These are phyloP conservation scores for Macadamia integrifolia DNA, from an alignment of 164 flowering plant species.

Conservation along the genomic window DNA sequence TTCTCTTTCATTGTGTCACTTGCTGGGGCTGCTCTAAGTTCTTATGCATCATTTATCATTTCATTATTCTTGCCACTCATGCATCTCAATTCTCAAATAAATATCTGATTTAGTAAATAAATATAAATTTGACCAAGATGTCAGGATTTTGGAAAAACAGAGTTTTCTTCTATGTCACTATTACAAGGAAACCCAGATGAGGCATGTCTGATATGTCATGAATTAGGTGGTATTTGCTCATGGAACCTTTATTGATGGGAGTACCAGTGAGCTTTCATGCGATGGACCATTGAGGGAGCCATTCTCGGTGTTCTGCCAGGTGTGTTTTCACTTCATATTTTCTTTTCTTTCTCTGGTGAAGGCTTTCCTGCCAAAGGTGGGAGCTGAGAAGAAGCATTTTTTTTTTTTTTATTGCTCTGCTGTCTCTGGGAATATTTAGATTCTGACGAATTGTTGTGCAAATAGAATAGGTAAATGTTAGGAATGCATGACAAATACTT, in stretches of 20 bases:
- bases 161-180: too few relatives aligned
- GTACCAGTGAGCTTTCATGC: constrained; percentile 89
- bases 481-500: neutral
- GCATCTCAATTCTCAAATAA: too few relatives aligned
- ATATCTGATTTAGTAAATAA: too few relatives aligned
- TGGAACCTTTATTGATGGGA: constrained; percentile 89
- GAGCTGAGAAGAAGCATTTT: neutral
- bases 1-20: too few relatives aligned
- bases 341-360: neutral
- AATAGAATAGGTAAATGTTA: neutral
- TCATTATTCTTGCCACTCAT: too few relatives aligned
- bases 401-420: too few relatives aligned
- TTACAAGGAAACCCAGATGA: neutral
- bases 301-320: constrained; percentile 60
- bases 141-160: too few relatives aligned
- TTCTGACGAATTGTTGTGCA: neutral
- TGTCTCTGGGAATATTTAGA: neutral
- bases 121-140: too few relatives aligned
- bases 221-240: constrained; percentile 75
- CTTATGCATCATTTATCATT: too few relatives aligned
- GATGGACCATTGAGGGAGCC: constrained; percentile 92
- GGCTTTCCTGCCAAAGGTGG: neutral
- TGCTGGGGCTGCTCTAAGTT: too few relatives aligned
- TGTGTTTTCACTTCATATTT: constrained; percentile 8
- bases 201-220: neutral